Evolutionary conservation across 2,329 filamentous ascomycete species (phyloP), one percentile per base, ranked within the genome.

Genomic region (Hypoxylon rubiginosum): DNA sequence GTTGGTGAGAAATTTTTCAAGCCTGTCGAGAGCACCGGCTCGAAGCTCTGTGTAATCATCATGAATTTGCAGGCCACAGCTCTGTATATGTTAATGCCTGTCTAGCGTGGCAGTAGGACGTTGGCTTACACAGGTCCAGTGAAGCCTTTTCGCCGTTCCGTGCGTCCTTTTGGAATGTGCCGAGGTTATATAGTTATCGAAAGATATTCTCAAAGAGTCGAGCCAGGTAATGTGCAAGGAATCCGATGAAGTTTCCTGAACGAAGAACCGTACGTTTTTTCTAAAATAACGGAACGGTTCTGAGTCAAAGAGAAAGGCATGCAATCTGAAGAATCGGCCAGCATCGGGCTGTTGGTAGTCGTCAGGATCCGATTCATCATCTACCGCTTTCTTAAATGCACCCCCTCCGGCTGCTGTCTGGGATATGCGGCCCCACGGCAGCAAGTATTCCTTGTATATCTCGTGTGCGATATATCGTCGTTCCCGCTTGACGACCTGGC

Each of bases 21-120:
- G 34, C 2, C 11, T 24, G 43, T 49, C 28, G 13, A 64, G 39
- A 41, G 61, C 61, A 21, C 55, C 55, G 8, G 41, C n/a, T 34
- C 30, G 41, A 17, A 17, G 41, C 34, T 64, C 61, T 17, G 56
- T 24, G 39, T 64, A 64, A 17, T 64, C 61, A 13, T 64, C 61
- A 21, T 64, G 54, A 28, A 59, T 24, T 13, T 30, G 39, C 11
- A 53, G 41, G 17, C 55, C 49, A 21, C 55, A 64, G 26, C 4
- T 41, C 48, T 51, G 28, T 26, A 6, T 19, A 51, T 9, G n/a
- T 51, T 24, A 51, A 28, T 36, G 19, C 15, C 30, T 24, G 5
- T 19, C n/a, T 52, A 36, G 19, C 28, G 8, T 6, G n/a, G 3
- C 49, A 13, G n/a, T 6, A 30, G 11, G 10, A 36, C 5, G 11